Percentiles rank a stretch among this genome's conserved stretches.
These are phyloP conservation scores for Metschnikowia bowlesiae DNA, from an alignment of 805 yeast species.

Conservation along the genomic window DNA sequence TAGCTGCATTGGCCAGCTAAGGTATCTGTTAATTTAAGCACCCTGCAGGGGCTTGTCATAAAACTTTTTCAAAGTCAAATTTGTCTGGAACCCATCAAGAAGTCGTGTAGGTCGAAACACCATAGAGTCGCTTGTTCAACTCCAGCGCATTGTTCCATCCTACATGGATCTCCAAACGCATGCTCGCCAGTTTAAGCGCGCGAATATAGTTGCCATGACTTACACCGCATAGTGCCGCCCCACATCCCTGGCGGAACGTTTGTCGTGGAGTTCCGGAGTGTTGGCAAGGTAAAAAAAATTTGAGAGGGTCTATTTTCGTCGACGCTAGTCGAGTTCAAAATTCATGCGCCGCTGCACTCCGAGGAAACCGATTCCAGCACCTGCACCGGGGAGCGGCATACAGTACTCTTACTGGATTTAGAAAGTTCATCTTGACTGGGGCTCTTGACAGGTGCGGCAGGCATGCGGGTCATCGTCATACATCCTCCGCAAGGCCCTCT, in stretches of 20 bases:
- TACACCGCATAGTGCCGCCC: neutral
- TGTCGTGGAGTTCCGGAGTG: neutral
- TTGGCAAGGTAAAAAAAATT: no score
- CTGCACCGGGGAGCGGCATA: neutral
- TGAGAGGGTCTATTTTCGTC: no score
- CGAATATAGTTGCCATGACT: neutral
- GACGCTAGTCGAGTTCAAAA: neutral
- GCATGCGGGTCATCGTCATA: neutral
- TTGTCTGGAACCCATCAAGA: neutral
- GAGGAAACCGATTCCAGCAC: neutral
- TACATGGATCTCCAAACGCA: neutral
- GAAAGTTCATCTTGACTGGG: constrained; percentile 1
- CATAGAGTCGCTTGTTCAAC: neutral
- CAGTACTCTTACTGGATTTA: constrained; percentile 1
- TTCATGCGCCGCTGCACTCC: neutral
- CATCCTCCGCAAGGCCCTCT: neutral
- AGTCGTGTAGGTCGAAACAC: neutral
- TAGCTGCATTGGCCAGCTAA: no score
- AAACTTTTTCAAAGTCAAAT: no score
- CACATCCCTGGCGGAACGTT: neutral
- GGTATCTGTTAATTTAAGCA: no score
- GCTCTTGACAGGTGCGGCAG: constrained; percentile 1
- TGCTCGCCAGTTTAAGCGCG: neutral
- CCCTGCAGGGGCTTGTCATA: no score
- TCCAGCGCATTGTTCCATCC: neutral